These are phyloP conservation scores for Beta macrorhiza DNA, from an alignment of 179 eudicot species.

Conservation along the genomic window DNA sequence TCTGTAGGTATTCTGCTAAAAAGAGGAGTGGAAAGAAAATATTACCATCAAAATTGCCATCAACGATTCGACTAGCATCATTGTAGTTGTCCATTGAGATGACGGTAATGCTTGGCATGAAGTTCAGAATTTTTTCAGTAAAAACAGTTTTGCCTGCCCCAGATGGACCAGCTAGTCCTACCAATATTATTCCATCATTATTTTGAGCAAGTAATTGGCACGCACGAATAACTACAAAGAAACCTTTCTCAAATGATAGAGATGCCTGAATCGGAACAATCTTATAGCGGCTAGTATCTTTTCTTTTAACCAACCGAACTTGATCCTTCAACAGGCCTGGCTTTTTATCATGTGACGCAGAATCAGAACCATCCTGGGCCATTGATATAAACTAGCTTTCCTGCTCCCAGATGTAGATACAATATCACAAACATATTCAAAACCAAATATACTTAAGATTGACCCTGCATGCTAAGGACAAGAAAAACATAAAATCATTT, in stretches of 20 bases:
- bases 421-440: not conserved
- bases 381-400: constrained; percentile 29
- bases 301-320: constrained; percentile 71
- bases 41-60: constrained; percentile 94
- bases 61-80: constrained; percentile 84
- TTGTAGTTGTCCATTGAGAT: constrained; percentile 95
- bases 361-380: constrained; percentile 48
- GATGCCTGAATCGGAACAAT: constrained; percentile 64
- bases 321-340: constrained; percentile 82
- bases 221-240: constrained; percentile 81
- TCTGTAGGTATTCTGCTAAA: not conserved
- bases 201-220: constrained; percentile 85
- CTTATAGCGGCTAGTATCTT: constrained; percentile 71
- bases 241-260: constrained; percentile 94
- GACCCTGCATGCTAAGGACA: not conserved
- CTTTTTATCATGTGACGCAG: constrained; percentile 41
- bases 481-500: not conserved
- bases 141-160: constrained; percentile 96
- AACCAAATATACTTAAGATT: not conserved
- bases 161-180: constrained; percentile 95
- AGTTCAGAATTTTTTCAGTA: constrained; percentile 71
- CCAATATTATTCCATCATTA: constrained; percentile 81
- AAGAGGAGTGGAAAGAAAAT: not conserved
- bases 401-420: constrained; percentile 14
- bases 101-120: constrained; percentile 85